phyloP scores from a whole-genome alignment of 2,329 filamentous ascomycete species.

The Xylaria digitata region DNA sequence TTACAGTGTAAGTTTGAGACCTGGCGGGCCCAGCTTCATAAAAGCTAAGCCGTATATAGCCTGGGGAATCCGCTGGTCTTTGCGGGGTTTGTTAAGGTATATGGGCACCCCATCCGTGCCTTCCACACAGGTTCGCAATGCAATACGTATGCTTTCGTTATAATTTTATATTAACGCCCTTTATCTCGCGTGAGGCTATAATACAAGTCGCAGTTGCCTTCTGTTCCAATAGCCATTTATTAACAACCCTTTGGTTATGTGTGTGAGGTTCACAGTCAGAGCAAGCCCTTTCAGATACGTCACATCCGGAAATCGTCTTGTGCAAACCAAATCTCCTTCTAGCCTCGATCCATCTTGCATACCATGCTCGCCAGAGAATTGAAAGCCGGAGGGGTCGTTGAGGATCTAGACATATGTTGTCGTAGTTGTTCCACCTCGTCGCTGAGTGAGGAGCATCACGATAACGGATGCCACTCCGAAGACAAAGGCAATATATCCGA shows the following conservation, averaged over 20 bases:
- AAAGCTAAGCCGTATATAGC: neutral
- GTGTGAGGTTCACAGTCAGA: neutral
- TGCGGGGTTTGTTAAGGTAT: too few relatives aligned
- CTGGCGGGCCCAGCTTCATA: neutral
- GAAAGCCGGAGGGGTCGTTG: neutral
- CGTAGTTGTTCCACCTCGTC: slow-evolving; percentile 36
- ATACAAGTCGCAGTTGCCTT: neutral
- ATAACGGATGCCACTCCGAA: slow-evolving; percentile 42
- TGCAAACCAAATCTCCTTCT: neutral
- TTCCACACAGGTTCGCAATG: too few relatives aligned
- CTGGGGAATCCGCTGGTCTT: neutral
- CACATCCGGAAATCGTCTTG: neutral
- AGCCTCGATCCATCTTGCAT: neutral
- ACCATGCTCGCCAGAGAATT: neutral
- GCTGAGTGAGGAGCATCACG: slow-evolving; percentile 40
- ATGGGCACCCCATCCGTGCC: too few relatives aligned
- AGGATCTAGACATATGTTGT: slow-evolving; percentile 43
- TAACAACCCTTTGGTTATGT: neutral
- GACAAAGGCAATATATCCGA: slow-evolving; percentile 47
- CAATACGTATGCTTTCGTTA: too few relatives aligned
- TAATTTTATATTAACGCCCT: neutral
- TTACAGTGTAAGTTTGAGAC: neutral
- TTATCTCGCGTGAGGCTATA: neutral
- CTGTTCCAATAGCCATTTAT: slow-evolving; percentile 4
- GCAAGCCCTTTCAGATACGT: neutral